A percentile compares a stretch with the other conserved stretches of the same genome.
Evolutionary conservation across 2,329 filamentous ascomycete species (phyloP).

Genomic region (Trichoderma guizhouense): DNA sequence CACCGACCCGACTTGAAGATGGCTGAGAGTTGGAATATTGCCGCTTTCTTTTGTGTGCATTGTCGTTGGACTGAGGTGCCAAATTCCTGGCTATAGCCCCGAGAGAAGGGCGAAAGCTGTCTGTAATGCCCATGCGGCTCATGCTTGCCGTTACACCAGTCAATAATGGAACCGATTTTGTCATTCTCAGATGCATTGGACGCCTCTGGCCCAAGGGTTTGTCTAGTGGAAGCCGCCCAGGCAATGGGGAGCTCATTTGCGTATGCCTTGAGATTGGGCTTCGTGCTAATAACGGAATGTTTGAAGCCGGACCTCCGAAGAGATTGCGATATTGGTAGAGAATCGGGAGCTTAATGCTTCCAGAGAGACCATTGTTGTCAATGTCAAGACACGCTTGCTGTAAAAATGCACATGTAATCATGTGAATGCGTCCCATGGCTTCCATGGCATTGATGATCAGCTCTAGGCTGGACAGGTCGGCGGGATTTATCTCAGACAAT

Average conservation of each 20-base stretch:
- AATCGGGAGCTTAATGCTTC: conserved; percentile 34
- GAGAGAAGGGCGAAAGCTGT: conserved; percentile 33
- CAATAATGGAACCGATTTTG: not conserved
- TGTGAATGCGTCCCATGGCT: conserved; percentile 67
- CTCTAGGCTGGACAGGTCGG: conserved; percentile 55
- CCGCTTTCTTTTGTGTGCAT: conserved; percentile 33
- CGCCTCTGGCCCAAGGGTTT: conserved; percentile 21
- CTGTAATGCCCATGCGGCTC: conserved; percentile 3
- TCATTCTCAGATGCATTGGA: conserved; percentile 10
- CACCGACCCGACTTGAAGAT: not conserved
- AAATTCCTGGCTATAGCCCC: conserved; percentile 34
- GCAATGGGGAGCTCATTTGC: conserved; percentile 39
- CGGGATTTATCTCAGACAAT: conserved; percentile 53
- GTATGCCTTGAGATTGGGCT: conserved; percentile 42
- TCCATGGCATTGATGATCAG: conserved; percentile 80
- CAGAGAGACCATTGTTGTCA: conserved; percentile 47
- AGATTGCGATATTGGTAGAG: conserved; percentile 33
- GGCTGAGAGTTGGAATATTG: conserved; percentile 26
- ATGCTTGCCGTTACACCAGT: conserved; percentile 3
- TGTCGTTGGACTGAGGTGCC: conserved; percentile 15
- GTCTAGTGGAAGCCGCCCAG: conserved; percentile 41
- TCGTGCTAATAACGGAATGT: conserved; percentile 48
- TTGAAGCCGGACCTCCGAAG: conserved; percentile 31
- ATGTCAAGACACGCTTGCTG: conserved; percentile 79
- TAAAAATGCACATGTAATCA: conserved; percentile 79